Percentiles rank a stretch among this genome's conserved stretches.
Evolutionary conservation across 2,329 filamentous ascomycete genomes (phyloP).

Genomic region (Botryotinia globosa): DNA sequence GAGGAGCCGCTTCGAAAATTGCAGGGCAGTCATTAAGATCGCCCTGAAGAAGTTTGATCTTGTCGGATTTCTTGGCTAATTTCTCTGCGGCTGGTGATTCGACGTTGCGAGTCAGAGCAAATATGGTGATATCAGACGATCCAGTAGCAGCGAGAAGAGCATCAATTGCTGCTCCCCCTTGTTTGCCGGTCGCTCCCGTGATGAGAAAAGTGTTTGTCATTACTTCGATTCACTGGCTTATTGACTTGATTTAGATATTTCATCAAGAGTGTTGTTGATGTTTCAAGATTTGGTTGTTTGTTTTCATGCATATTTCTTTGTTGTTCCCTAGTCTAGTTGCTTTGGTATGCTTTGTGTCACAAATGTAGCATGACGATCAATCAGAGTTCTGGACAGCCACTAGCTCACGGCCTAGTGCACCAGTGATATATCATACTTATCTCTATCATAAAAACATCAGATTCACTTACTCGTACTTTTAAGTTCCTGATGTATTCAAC

Average conservation of each 20-base stretch:
- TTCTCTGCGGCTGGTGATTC: conserved; percentile 47
- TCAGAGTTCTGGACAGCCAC: neutral
- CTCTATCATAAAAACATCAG: neutral
- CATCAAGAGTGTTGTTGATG: conserved; percentile 1
- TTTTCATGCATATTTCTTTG: neutral
- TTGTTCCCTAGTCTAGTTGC: neutral
- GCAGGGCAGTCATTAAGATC: conserved; percentile 51
- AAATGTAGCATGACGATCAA: neutral
- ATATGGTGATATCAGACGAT: conserved; percentile 45
- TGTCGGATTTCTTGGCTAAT: conserved; percentile 44
- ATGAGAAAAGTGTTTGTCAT: conserved; percentile 38
- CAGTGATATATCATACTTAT: neutral
- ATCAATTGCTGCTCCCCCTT: conserved; percentile 46
- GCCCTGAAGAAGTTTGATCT: conserved; percentile 54
- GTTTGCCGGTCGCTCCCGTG: conserved; percentile 49
- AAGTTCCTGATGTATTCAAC: neutral
- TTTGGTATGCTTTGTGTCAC: conserved; percentile 13
- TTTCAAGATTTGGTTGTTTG: neutral
- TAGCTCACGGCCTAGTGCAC: neutral
- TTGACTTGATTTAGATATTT: neutral
- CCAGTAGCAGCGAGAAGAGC: conserved; percentile 40
- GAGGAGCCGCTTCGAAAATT: conserved; percentile 45
- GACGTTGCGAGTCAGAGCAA: conserved; percentile 58
- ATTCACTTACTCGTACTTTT: neutral
- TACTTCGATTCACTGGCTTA: neutral